A percentile compares a stretch with the other conserved stretches of the same genome.
These are phyloP conservation scores for Umbelopsis sp. DNA, from an alignment of 192 early-diverging fungal genomes.

Conservation along the genomic window DNA sequence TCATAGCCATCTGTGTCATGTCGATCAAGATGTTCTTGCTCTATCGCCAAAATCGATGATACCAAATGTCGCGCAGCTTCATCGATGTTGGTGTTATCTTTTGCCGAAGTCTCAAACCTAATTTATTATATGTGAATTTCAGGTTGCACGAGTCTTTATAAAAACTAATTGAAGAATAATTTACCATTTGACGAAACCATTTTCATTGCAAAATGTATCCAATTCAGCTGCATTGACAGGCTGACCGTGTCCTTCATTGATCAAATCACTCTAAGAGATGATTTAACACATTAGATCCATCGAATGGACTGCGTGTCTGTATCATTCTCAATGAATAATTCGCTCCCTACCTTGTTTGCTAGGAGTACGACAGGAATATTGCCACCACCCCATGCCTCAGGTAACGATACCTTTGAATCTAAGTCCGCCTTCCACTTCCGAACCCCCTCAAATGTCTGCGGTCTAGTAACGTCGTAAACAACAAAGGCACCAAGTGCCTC, in stretches of 20 bases:
- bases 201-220: conserved; percentile 52
- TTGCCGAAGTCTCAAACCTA: conserved; percentile 66
- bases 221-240: conserved; percentile 42
- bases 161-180: not conserved
- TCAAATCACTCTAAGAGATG: conserved; percentile 44
- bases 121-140: not conserved
- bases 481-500: conserved; percentile 60
- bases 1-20: conserved; percentile 11
- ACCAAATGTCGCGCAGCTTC: conserved; percentile 58
- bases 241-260: conserved; percentile 37
- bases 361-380: conserved; percentile 57
- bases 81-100: conserved; percentile 63
- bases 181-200: conserved; percentile 59
- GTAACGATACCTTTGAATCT: conserved; percentile 60
- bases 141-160: not conserved
- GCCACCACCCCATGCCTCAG: conserved; percentile 49
- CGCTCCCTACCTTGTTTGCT: conserved; percentile 55
- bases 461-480: conserved; percentile 60
- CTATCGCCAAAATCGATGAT: conserved; percentile 41
- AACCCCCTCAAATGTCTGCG: conserved; percentile 59
- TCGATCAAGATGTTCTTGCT: conserved; percentile 34
- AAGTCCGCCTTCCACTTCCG: conserved; percentile 60
- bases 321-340: not conserved
- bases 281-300: not conserved
- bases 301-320: not conserved